phyloP scores from a whole-genome alignment of 345 rosid genomes.

The Euphorbia tirucalli region DNA sequence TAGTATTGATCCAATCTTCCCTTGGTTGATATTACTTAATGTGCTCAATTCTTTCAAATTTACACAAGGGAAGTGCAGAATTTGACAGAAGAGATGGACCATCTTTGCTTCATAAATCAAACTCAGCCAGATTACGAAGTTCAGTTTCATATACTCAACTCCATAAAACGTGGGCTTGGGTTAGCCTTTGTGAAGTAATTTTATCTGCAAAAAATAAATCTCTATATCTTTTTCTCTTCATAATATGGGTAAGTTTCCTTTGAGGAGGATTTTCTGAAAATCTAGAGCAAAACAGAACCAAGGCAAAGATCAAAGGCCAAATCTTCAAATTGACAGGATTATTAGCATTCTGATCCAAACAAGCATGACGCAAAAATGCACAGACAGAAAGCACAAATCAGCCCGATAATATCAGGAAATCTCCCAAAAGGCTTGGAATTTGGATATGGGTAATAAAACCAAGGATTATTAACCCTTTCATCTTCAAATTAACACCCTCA shows the following conservation, averaged over 20 bases:
- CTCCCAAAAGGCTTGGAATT: constrained; percentile 7
- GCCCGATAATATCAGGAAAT: constrained; percentile 1
- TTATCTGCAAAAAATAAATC: not conserved
- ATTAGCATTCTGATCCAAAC: not conserved
- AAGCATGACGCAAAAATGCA: not conserved
- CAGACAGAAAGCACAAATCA: not conserved
- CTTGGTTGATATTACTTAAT: no score
- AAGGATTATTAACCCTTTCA: constrained; percentile 4
- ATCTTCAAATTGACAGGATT: not conserved
- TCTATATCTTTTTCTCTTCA: not conserved
- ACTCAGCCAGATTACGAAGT: constrained; percentile 48
- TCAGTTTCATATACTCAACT: constrained; percentile 50
- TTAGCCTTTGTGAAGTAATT: not conserved
- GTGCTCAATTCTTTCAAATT: no score
- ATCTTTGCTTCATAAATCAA: no score
- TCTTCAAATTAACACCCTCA: not conserved
- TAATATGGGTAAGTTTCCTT: not conserved
- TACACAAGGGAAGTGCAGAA: no score
- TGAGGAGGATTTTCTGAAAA: not conserved
- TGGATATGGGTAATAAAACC: constrained; percentile 6
- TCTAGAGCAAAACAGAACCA: constrained; percentile 5
- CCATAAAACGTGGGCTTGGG: not conserved
- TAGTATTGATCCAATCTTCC: no score
- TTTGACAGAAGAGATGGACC: no score
- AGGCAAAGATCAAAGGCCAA: constrained; percentile 8